Base-by-base conservation (phyloP, 768 basidiomycete species). In the Mycena capillaripes region DNA sequence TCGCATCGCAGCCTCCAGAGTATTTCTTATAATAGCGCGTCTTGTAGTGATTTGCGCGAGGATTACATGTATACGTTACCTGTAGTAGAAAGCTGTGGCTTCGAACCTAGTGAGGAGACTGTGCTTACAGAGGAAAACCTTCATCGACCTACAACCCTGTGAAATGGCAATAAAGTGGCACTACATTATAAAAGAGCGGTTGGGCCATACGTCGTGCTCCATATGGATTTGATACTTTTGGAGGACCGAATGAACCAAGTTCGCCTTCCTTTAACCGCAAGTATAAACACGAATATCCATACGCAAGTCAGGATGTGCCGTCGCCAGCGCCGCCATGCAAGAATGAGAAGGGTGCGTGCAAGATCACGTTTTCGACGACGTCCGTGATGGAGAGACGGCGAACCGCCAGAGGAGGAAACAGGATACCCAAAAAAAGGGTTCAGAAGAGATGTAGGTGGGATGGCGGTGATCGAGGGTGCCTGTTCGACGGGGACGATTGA, bases 371-470 rank as follows among this genome's bases (percentile, higher is more conserved):
- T 92, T 63, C 93, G 88, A 67, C 89, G 87, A 38, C 90, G 92
- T 44, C 92, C 91, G 78, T 90, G 86, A 42, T 85, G 86, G 72
- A 92, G 84, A 19, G 83, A 80, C 59, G 86, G 81, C n/a, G 80
- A 82, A 36, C 78, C 82, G 60, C 66, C 80, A 66, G 78, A 79
- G 67, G 76, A 79, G 68, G 75, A 84, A 48, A 86, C 84, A 8
- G 93, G 92, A 77, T 95, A 94, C 4, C 93, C 93, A 72, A 89
- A 95, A 81, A 91, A 94, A 1, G 94, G 94, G 73, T 94, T 95
- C 46, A 89, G 81, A 42, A 83, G 78, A 30, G 93, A 94, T 34
- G 87, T 89, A 23, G 91, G 56, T 71, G 71, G 66, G 74, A 72
- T 57, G 53, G 61, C 34, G 70, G 73, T 67, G 75, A 72, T 73